phyloP scores from a whole-genome alignment of 1,284 basidiomycete species.

The Pulveroboletus sp. region DNA sequence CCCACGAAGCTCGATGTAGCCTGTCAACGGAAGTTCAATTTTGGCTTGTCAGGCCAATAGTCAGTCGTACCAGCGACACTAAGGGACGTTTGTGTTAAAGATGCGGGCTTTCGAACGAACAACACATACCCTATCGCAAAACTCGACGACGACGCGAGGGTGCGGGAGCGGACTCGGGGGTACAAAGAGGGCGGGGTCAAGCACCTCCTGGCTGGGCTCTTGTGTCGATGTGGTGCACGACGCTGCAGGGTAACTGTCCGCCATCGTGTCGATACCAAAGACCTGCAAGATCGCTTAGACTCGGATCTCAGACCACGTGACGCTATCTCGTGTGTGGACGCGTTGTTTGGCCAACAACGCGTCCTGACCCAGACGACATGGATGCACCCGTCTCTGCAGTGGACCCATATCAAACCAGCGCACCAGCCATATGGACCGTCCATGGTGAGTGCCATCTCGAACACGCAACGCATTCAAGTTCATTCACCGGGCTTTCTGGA shows the following conservation, averaged over 20 bases:
- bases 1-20: slow-evolving; percentile 86
- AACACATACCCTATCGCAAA: slow-evolving; percentile 76
- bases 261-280: slow-evolving; percentile 10
- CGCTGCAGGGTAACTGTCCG: slow-evolving; percentile 5
- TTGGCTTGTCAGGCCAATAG: not conserved
- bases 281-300: not conserved
- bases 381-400: slow-evolving; percentile 9
- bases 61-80: slow-evolving; percentile 71
- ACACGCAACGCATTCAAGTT: no score
- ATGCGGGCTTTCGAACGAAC: not conserved
- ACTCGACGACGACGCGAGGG: slow-evolving; percentile 71
- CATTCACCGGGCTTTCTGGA: not conserved
- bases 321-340: slow-evolving; percentile 37
- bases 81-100: slow-evolving; percentile 4
- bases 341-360: slow-evolving; percentile 42
- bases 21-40: slow-evolving; percentile 41
- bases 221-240: slow-evolving; percentile 11
- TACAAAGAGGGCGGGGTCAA: slow-evolving; percentile 58
- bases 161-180: slow-evolving; percentile 50
- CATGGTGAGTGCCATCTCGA: slow-evolving; percentile 48
- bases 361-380: slow-evolving; percentile 22
- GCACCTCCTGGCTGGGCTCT: slow-evolving; percentile 15
- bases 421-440: slow-evolving; percentile 50
- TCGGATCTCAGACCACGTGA: slow-evolving; percentile 21
- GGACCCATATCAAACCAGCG: slow-evolving; percentile 7